Evolutionary conservation across 2,329 filamentous ascomycete genomes (phyloP).

Genomic region (Dothistroma pini): DNA sequence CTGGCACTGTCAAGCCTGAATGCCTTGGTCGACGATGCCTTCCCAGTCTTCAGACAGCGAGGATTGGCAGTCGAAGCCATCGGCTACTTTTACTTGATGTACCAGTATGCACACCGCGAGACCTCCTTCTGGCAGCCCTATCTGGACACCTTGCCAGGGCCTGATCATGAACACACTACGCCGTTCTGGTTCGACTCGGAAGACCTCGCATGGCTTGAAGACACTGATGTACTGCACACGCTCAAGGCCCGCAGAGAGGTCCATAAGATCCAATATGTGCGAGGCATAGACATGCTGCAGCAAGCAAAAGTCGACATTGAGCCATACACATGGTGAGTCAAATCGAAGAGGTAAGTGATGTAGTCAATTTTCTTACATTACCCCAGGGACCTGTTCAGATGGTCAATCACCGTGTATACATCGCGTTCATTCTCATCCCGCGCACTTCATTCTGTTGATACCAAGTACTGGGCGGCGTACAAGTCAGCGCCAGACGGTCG

Average conservation of each 20-base stretch:
- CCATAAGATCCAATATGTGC: slow-evolving; percentile 38
- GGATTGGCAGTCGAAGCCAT: slow-evolving; percentile 31
- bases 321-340: slow-evolving; percentile 42
- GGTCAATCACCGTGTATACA: slow-evolving; percentile 52
- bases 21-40: slow-evolving; percentile 35
- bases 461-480: slow-evolving; percentile 37
- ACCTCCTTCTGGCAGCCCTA: slow-evolving; percentile 39
- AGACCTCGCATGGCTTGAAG: slow-evolving; percentile 34
- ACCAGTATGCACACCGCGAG: slow-evolving; percentile 33
- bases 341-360: slow-evolving; percentile 26
- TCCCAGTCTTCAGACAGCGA: slow-evolving; percentile 29
- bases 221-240: slow-evolving; percentile 36
- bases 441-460: slow-evolving; percentile 32
- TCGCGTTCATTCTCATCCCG: slow-evolving; percentile 50
- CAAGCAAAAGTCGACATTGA: slow-evolving; percentile 31
- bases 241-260: slow-evolving; percentile 30
- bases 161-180: slow-evolving; percentile 31
- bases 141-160: slow-evolving; percentile 34
- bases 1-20: slow-evolving; percentile 37
- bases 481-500: slow-evolving; percentile 29
- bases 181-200: slow-evolving; percentile 35
- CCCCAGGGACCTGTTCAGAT: slow-evolving; percentile 46
- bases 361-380: slow-evolving; percentile 18
- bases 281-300: slow-evolving; percentile 33
- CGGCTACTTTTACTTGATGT: slow-evolving; percentile 37